phyloP scores from a whole-genome alignment of 352 stramenopile species.

The Phytopythium oedochilum region DNA sequence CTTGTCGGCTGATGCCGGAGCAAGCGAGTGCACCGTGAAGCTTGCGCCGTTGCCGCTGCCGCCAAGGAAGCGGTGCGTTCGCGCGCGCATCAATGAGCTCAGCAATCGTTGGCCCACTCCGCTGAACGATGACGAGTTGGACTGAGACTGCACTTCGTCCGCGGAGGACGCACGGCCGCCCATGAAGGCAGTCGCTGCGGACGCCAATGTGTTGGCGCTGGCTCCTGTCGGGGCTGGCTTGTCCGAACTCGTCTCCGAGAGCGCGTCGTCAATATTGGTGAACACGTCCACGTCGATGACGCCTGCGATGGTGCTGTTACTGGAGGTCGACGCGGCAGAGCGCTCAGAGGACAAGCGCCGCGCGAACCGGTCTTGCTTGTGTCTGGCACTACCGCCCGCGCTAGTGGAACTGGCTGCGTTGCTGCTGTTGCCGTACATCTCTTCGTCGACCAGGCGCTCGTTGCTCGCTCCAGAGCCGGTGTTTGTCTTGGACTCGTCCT shows the following conservation, averaged over 20 bases:
- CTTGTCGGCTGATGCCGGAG: constrained; percentile 36
- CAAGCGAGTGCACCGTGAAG: constrained; percentile 29
- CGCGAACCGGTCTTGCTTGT: neutral
- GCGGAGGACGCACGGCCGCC: constrained; percentile 12
- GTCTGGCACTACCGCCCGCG: neutral
- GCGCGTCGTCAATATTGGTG: constrained; percentile 63
- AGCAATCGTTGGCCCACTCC: constrained; percentile 61
- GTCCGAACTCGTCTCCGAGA: constrained; percentile 33
- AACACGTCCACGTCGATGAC: constrained; percentile 84
- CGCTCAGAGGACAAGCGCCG: constrained; percentile 10
- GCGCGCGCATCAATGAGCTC: constrained; percentile 66
- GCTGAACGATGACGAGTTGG: constrained; percentile 57
- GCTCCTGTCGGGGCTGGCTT: neutral
- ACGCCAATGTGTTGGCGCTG: constrained; percentile 1
- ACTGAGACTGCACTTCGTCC: constrained; percentile 20
- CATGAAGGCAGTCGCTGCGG: neutral
- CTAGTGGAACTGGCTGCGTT: constrained; percentile 11
- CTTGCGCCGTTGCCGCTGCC: constrained; percentile 18
- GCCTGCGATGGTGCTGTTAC: constrained; percentile 42
- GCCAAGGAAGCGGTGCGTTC: constrained; percentile 55
- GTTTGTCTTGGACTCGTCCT: constrained; percentile 67
- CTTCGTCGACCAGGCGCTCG: constrained; percentile 10
- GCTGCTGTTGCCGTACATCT: constrained; percentile 8
- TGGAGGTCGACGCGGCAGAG: constrained; percentile 26
- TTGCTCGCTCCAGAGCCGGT: neutral